Conservation (phyloP, 306 rosid species). For the Oxytropis ochrocephala region DNA sequence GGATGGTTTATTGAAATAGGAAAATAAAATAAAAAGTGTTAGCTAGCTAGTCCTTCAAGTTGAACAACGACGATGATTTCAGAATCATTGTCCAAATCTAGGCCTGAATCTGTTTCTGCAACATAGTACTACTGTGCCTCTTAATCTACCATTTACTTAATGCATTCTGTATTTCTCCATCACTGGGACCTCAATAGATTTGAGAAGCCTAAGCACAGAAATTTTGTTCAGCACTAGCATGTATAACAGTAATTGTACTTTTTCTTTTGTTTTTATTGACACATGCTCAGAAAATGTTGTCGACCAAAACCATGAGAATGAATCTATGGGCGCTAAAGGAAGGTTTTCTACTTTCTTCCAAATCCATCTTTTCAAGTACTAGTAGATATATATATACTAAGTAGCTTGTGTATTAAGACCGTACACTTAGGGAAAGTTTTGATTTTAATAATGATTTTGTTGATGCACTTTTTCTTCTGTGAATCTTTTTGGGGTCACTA, state of each 20-base stretch:
- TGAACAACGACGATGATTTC: constrained; percentile 10
- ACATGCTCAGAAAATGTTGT: constrained; percentile 20
- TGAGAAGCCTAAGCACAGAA: constrained; percentile 17
- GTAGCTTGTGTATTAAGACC: neutral
- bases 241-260: constrained; percentile 2
- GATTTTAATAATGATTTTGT: neutral
- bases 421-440: neutral
- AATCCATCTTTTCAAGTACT: constrained; percentile 7
- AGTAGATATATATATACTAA: neutral
- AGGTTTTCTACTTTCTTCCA: constrained; percentile 16
- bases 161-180: neutral
- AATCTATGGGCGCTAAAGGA: constrained; percentile 34
- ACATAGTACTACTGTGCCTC: neutral
- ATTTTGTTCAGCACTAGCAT: constrained; percentile 9
- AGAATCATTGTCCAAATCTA: constrained; percentile 13
- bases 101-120: constrained; percentile 4
- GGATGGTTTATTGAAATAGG: neutral
- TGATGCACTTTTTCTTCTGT: neutral
- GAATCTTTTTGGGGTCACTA: neutral
- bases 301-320: neutral
- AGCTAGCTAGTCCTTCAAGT: neutral
- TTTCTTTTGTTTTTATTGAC: constrained; percentile 29
- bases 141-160: constrained; percentile 9
- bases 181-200: constrained; percentile 19
- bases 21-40: neutral